These are phyloP conservation scores for Colletotrichum salicis DNA, from an alignment of 2,329 filamentous ascomycete species.

Conservation along the genomic window DNA sequence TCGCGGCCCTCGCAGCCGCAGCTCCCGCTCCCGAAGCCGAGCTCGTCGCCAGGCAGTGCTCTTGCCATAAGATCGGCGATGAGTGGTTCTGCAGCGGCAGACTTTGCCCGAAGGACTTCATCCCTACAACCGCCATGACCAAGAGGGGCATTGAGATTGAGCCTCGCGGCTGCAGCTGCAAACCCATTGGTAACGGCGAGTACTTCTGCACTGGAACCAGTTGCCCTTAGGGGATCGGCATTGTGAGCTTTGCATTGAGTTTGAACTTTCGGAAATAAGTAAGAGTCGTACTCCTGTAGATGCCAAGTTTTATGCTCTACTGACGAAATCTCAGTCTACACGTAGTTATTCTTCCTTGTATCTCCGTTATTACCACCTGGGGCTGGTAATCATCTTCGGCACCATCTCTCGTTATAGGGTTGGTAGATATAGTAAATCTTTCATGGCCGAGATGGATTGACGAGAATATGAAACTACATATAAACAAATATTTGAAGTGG, in stretches of 20 bases:
- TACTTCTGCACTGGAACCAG: not conserved
- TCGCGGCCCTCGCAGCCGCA: constrained; percentile 2
- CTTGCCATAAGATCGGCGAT: not conserved
- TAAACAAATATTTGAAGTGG: too few relatives aligned
- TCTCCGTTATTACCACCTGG: too few relatives aligned
- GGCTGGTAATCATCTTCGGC: too few relatives aligned
- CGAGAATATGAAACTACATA: too few relatives aligned
- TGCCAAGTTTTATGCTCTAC: not conserved
- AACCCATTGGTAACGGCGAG: not conserved
- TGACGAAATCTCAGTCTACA: not conserved
- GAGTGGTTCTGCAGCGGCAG: constrained; percentile 16
- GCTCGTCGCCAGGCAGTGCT: constrained; percentile 20
- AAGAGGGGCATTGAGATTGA: not conserved
- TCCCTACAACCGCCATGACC: not conserved
- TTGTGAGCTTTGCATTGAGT: not conserved
- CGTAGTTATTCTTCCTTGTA: too few relatives aligned
- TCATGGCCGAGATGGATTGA: too few relatives aligned
- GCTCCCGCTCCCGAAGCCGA: not conserved
- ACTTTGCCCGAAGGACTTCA: constrained; percentile 6
- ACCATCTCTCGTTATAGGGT: too few relatives aligned
- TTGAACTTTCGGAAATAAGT: not conserved
- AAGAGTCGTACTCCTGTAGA: not conserved
- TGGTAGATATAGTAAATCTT: too few relatives aligned
- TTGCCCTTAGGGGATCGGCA: not conserved
- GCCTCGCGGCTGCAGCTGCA: not conserved